Evolutionary conservation across 805 yeast species (phyloP).

Genomic region (Candida anglica): DNA sequence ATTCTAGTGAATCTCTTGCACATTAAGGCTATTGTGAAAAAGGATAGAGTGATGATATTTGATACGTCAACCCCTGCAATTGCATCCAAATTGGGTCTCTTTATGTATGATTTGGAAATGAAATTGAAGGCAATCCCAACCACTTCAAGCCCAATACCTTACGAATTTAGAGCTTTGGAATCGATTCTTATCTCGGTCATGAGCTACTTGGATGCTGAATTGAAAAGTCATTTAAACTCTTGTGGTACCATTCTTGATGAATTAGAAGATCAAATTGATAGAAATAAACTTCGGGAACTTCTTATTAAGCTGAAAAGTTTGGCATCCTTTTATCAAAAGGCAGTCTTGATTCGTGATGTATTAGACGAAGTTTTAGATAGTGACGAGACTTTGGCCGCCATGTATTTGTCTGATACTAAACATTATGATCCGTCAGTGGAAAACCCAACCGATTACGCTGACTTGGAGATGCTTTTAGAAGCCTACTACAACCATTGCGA

Average conservation of each 20-base stretch:
- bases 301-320: slow-evolving; percentile 70
- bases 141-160: slow-evolving; percentile 24
- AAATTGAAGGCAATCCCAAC: slow-evolving; percentile 46
- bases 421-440: slow-evolving; percentile 9
- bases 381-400: slow-evolving; percentile 77
- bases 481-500: slow-evolving; percentile 89
- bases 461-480: slow-evolving; percentile 82
- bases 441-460: slow-evolving; percentile 43
- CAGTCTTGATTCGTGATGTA: slow-evolving; percentile 71
- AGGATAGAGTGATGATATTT: slow-evolving; percentile 76
- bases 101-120: slow-evolving; percentile 80
- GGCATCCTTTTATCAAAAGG: slow-evolving; percentile 70
- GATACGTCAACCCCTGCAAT: slow-evolving; percentile 68
- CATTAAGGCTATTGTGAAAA: slow-evolving; percentile 84
- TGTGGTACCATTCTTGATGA: slow-evolving; percentile 66
- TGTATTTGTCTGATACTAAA: slow-evolving; percentile 60
- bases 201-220: slow-evolving; percentile 73
- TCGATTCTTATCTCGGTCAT: slow-evolving; percentile 77
- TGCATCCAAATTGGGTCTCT: slow-evolving; percentile 68
- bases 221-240: slow-evolving; percentile 50
- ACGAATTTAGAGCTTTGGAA: slow-evolving; percentile 82
- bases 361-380: slow-evolving; percentile 80
- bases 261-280: slow-evolving; percentile 74
- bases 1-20: slow-evolving; percentile 80
- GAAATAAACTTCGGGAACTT: slow-evolving; percentile 69